Evolutionary conservation across 148 eudicot species (phyloP).

Genomic region (Chenopodium quinoa): DNA sequence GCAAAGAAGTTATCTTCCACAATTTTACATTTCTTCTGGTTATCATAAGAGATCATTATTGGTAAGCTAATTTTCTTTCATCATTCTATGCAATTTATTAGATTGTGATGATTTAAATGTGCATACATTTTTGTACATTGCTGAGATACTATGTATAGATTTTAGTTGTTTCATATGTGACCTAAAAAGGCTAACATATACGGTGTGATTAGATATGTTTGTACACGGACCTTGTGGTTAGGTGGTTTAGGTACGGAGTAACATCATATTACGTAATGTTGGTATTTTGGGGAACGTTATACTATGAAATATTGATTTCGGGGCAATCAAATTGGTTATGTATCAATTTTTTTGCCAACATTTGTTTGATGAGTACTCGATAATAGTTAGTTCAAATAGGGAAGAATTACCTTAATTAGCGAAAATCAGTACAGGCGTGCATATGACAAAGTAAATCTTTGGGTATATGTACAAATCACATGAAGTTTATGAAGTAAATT

Average conservation of each 20-base stretch:
- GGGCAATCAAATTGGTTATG: no score
- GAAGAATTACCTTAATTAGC: not conserved
- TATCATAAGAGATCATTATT: slow-evolving; percentile 15
- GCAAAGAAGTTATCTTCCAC: slow-evolving; percentile 60
- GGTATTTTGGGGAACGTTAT: not conserved
- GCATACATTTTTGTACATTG: not conserved
- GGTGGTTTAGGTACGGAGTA: not conserved
- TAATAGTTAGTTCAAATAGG: no score
- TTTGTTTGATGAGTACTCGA: not conserved
- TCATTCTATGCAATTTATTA: not conserved
- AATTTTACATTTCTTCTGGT: slow-evolving; percentile 30
- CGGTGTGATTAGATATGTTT: not conserved
- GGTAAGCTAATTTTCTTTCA: slow-evolving; percentile 8
- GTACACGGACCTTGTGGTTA: not conserved
- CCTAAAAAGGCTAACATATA: not conserved
- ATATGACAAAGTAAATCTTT: no score
- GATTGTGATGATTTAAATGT: not conserved
- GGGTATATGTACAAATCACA: no score
- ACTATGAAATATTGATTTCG: no score
- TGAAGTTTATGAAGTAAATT: not conserved
- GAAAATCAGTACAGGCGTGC: not conserved
- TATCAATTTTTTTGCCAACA: no score
- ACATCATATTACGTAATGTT: not conserved
- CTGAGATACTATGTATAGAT: not conserved
- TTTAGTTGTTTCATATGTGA: not conserved